Evolutionary conservation across 345 rosid genomes (phyloP).

Genomic region (Gossypium mustelinum): DNA sequence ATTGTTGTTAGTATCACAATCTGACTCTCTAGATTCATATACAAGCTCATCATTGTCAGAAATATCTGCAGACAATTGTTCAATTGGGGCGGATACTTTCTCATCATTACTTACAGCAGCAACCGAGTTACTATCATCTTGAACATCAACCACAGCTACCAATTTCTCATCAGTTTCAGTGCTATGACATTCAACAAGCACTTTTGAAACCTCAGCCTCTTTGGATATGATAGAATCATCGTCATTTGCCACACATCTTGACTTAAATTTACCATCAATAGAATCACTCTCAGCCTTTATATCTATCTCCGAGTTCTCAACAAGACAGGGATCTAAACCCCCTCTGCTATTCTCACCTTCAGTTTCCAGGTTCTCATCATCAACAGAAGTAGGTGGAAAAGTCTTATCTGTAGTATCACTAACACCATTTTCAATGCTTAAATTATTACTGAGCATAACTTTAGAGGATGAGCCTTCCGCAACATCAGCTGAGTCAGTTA

Average conservation of each 20-base stretch:
- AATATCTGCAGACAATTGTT: conserved; percentile 10
- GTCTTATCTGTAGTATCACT: conserved; percentile 13
- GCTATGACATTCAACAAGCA: conserved; percentile 3
- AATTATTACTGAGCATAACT: not conserved
- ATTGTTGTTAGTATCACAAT: not conserved
- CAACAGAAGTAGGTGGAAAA: not conserved
- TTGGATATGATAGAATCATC: not conserved
- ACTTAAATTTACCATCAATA: conserved; percentile 17
- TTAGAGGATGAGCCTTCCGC: not conserved
- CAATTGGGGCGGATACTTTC: conserved; percentile 15
- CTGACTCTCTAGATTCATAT: conserved; percentile 8
- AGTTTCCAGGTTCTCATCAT: not conserved
- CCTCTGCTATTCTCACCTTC: not conserved
- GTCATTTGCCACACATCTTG: conserved; percentile 9
- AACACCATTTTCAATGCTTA: conserved; percentile 9
- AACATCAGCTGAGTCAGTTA: not conserved
- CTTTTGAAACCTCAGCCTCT: not conserved
- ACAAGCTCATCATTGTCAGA: not conserved
- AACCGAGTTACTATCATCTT: not conserved
- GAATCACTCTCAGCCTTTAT: conserved; percentile 22
- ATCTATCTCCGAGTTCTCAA: conserved; percentile 13
- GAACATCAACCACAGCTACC: conserved; percentile 9
- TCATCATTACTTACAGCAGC: conserved; percentile 8
- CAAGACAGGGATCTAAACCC: not conserved
- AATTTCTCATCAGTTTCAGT: conserved; percentile 23